A percentile compares a stretch with the other conserved stretches of the same genome.
These are phyloP conservation scores for Fusarium begoniae DNA, from an alignment of 2,329 filamentous ascomycete species.

Conservation along the genomic window DNA sequence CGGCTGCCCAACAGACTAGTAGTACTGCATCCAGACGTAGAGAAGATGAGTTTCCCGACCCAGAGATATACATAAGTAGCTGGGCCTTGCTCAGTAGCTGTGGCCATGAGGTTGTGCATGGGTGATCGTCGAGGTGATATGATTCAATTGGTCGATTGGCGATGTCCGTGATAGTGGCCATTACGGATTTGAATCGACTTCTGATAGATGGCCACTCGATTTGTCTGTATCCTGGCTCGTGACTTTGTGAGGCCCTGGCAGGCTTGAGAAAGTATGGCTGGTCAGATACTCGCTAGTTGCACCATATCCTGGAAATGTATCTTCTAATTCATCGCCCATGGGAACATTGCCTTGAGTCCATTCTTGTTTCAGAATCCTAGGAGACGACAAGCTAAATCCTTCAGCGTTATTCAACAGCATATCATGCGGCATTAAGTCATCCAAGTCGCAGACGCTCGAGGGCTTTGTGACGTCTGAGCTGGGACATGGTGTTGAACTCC, in stretches of 20 bases:
- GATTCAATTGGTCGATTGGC: not conserved
- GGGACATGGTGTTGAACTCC: not conserved
- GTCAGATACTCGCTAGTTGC: rapidly evolving
- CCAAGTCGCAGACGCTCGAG: rapidly evolving
- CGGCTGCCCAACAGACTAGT: not conserved
- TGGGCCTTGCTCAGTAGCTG: not conserved
- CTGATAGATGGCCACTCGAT: rapidly evolving
- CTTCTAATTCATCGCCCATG: rapidly evolving
- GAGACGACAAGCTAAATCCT: rapidly evolving
- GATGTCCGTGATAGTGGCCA: not conserved
- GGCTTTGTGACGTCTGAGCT: not conserved
- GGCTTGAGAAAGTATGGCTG: no score
- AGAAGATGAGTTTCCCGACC: rapidly evolving
- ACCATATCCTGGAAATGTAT: not conserved
- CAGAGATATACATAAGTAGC: not conserved
- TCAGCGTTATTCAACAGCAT: not conserved
- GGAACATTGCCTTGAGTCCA: not conserved
- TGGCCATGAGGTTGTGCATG: not conserved
- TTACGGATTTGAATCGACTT: not conserved
- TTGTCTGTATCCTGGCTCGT: rapidly evolving
- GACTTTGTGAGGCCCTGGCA: rapidly evolving
- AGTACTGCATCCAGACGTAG: not conserved
- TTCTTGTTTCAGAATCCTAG: rapidly evolving
- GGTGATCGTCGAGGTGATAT: not conserved
- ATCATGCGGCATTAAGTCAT: not conserved